These are phyloP conservation scores for Vanrija sp. DNA, from an alignment of 1,284 basidiomycete genomes.

Conservation along the genomic window DNA sequence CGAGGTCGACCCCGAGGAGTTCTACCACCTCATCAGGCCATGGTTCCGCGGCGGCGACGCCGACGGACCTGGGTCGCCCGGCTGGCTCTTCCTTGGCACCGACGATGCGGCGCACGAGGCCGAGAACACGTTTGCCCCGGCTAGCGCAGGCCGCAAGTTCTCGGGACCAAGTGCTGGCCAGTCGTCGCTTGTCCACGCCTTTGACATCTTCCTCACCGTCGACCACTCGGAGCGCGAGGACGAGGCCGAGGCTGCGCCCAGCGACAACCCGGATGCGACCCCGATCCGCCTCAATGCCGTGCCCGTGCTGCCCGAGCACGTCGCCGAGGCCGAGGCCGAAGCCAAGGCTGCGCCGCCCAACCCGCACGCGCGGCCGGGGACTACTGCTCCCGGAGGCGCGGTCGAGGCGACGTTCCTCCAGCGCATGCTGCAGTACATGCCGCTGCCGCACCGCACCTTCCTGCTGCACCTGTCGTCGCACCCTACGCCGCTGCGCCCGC, in stretches of 20 bases:
- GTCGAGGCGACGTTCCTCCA: slow-evolving; percentile 61
- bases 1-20: slow-evolving; percentile 71
- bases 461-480: slow-evolving; percentile 69
- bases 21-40: slow-evolving; percentile 80
- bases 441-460: slow-evolving; percentile 82
- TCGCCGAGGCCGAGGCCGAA: neutral
- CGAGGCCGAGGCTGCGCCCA: slow-evolving; percentile 6
- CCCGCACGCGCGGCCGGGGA: neutral
- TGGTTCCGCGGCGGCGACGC: slow-evolving; percentile 89
- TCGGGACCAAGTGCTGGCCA: slow-evolving; percentile 89
- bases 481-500: slow-evolving; percentile 56
- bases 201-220: slow-evolving; percentile 77
- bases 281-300: neutral
- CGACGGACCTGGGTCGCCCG: slow-evolving; percentile 55
- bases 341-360: neutral
- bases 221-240: slow-evolving; percentile 55
- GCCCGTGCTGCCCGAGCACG: neutral
- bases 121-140: slow-evolving; percentile 17
- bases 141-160: slow-evolving; percentile 53
- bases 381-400: slow-evolving; percentile 17
- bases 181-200: slow-evolving; percentile 78
- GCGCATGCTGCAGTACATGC: slow-evolving; percentile 87
- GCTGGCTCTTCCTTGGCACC: slow-evolving; percentile 79
- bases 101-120: slow-evolving; percentile 55
- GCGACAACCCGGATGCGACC: neutral